Evolutionary conservation across 2,329 filamentous ascomycete genomes (phyloP).

Genomic region (Pestalotiopsis fici): DNA sequence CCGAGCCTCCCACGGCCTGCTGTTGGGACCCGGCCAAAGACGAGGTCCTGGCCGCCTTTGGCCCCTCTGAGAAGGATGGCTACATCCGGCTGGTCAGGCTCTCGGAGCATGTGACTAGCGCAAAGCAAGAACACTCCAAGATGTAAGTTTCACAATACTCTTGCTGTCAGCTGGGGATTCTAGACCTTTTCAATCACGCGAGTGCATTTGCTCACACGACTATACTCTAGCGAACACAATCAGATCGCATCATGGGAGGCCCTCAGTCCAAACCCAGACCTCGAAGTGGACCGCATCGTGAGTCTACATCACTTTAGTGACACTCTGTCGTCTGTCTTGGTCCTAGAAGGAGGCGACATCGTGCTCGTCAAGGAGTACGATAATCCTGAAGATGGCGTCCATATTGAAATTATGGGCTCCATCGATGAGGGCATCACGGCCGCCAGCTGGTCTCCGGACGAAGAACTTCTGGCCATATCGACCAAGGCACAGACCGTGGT

Average conservation of each 20-base stretch:
- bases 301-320: constrained; percentile 86
- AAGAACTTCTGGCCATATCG: constrained; percentile 82
- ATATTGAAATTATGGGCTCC: constrained; percentile 93
- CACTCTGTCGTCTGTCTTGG: constrained; percentile 73
- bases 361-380: constrained; percentile 76
- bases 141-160: constrained; percentile 37
- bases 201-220: background rate
- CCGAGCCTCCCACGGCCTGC: constrained; percentile 67
- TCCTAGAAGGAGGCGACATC: constrained; percentile 90
- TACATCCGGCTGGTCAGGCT: constrained; percentile 72
- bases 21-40: constrained; percentile 85
- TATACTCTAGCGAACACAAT: constrained; percentile 12
- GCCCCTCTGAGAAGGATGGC: constrained; percentile 70
- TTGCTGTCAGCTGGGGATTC: background rate
- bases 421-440: constrained; percentile 90
- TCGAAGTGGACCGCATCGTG: constrained; percentile 74
- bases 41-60: constrained; percentile 80
- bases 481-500: constrained; percentile 79
- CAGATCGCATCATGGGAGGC: constrained; percentile 86
- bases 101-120: constrained; percentile 39
- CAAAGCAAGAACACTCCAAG: constrained; percentile 27
- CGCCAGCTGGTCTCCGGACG: constrained; percentile 92
- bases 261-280: constrained; percentile 74
- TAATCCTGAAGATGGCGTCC: constrained; percentile 60
- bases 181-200: background rate